Evolutionary conservation across 108 stramenopile species (phyloP).

Genomic region (Nitzschia sp.): DNA sequence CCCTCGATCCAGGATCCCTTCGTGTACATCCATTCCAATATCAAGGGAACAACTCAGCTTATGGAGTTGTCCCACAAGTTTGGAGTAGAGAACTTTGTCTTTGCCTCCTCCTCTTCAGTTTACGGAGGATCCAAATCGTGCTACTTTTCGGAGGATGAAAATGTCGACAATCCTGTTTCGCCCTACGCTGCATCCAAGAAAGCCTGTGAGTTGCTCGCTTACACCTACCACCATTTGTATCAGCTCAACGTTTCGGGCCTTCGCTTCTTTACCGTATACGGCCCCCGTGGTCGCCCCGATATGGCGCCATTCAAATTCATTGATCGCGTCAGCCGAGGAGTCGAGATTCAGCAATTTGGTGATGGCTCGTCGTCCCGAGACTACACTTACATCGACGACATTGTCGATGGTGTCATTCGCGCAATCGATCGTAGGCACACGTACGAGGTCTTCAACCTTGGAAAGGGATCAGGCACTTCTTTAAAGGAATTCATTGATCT

Average conservation of each 20-base stretch:
- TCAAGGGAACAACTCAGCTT: conserved; percentile 93
- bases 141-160: conserved; percentile 92
- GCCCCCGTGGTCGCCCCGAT: conserved; percentile 94
- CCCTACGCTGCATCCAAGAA: conserved; percentile 98
- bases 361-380: conserved; percentile 93
- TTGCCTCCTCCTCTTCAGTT: conserved; percentile 91
- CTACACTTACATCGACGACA: conserved; percentile 98
- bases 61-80: conserved; percentile 88
- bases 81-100: conserved; percentile 94
- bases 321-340: conserved; percentile 89
- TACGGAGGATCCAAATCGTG: conserved; percentile 93
- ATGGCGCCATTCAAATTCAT: conserved; percentile 99
- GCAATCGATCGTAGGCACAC: conserved; percentile 92
- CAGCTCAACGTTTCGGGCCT: conserved; percentile 89
- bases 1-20: conserved; percentile 96
- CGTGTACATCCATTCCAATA: conserved; percentile 96
- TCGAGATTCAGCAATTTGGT: conserved; percentile 96
- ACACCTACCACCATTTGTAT: conserved; percentile 98
- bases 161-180: conserved; percentile 93
- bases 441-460: conserved; percentile 96
- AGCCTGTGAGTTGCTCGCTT: conserved; percentile 95
- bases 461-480: conserved; percentile 90
- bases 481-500: conserved; percentile 92
- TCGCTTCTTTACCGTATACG: conserved; percentile 98
- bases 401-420: conserved; percentile 96